A percentile compares a stretch with the other conserved stretches of the same genome.
Conservation (phyloP, 352 stramenopile genomes). For the Phytophthora cryptogea region DNA sequence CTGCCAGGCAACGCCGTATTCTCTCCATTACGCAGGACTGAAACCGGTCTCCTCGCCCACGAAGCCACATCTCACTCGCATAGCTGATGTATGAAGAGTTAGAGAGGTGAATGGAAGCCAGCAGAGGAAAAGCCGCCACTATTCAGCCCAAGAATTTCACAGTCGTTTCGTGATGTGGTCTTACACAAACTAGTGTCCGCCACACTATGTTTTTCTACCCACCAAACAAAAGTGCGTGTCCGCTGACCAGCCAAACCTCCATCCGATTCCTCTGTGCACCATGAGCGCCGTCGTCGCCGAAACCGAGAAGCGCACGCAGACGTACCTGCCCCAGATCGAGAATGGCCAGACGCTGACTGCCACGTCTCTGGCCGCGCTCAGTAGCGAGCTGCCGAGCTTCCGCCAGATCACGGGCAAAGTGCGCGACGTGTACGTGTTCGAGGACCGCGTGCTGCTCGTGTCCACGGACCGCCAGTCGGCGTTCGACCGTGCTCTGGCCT, state of each 20-base stretch:
- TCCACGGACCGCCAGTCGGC: slow-evolving; percentile 99
- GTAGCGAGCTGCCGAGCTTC: slow-evolving; percentile 44
- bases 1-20: slow-evolving; percentile 5
- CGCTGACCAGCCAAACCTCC: slow-evolving; percentile 20
- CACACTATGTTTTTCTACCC: slow-evolving; percentile 3
- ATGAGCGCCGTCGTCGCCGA: slow-evolving; percentile 55
- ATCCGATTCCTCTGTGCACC: not conserved
- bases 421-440: slow-evolving; percentile 92
- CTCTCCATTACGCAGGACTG: slow-evolving; percentile 1
- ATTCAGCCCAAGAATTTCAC: slow-evolving; percentile 9
- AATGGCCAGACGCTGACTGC: slow-evolving; percentile 43
- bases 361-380: slow-evolving; percentile 60
- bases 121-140: slow-evolving; percentile 6
- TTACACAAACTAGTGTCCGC: not conserved
- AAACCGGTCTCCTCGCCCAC: slow-evolving; percentile 2
- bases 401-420: slow-evolving; percentile 87
- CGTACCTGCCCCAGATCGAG: slow-evolving; percentile 68
- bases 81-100: not conserved
- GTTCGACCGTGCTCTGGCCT: slow-evolving; percentile 97
- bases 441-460: slow-evolving; percentile 92
- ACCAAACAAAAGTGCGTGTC: slow-evolving; percentile 10
- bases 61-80: not conserved
- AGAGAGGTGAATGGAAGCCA: slow-evolving; percentile 7
- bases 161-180: not conserved
- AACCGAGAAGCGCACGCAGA: slow-evolving; percentile 71